Conservation (phyloP, 352 stramenopile species). For the Halophytophthora polymorphica region DNA sequence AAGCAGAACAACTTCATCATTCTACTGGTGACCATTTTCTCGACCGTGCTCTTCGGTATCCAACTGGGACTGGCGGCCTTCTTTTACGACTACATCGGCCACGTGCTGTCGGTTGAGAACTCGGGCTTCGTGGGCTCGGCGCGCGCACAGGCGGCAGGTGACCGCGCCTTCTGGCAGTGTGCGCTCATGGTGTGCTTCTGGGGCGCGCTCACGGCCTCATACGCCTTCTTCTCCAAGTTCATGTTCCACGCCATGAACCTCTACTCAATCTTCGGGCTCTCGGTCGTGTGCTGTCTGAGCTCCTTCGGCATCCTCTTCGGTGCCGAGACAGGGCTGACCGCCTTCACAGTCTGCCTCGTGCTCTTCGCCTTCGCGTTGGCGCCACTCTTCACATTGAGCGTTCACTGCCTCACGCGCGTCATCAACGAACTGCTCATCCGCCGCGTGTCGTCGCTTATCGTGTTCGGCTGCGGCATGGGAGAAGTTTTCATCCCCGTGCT, state of each 20-base stretch:
- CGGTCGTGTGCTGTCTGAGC: constrained; percentile 56
- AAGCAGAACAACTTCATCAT: constrained; percentile 84
- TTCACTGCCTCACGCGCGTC: constrained; percentile 80
- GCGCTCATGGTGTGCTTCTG: constrained; percentile 75
- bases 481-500: constrained; percentile 82
- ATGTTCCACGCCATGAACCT: constrained; percentile 76
- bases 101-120: constrained; percentile 36
- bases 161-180: constrained; percentile 53
- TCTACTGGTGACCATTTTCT: constrained; percentile 77
- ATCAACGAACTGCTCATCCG: constrained; percentile 80
- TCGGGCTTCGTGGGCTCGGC: constrained; percentile 17
- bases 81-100: constrained; percentile 75
- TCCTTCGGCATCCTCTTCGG: constrained; percentile 72
- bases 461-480: constrained; percentile 81
- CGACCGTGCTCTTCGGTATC: constrained; percentile 72
- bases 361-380: constrained; percentile 65
- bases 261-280: constrained; percentile 74
- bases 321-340: constrained; percentile 44
- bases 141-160: constrained; percentile 13
- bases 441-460: constrained; percentile 77
- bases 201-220: constrained; percentile 66
- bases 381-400: constrained; percentile 78
- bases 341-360: constrained; percentile 52
- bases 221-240: constrained; percentile 70
- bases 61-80: constrained; percentile 76